Percentiles rank a stretch among this genome's conserved stretches.
phyloP scores from a whole-genome alignment of 768 basidiomycete genomes.

The Rhizopogon sp. region DNA sequence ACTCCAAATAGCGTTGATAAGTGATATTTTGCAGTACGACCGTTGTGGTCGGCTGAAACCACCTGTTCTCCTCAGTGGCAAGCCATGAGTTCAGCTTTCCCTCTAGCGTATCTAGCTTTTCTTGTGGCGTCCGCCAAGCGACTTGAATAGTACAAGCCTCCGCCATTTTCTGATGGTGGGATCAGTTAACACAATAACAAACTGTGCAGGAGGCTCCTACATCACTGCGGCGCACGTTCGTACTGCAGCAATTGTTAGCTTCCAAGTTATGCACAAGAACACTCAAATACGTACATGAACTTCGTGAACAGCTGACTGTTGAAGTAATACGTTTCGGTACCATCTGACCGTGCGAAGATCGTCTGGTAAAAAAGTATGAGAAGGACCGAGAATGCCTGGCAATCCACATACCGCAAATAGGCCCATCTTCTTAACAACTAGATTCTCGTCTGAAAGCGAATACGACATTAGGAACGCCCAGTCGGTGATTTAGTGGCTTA shows the following conservation, averaged over 20 bases:
- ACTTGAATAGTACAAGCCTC: conserved; percentile 68
- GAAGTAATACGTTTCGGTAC: conserved; percentile 78
- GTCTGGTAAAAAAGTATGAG: conserved; percentile 35
- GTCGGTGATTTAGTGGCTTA: conserved; percentile 17
- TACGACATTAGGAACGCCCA: background rate
- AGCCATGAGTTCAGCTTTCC: conserved; percentile 70
- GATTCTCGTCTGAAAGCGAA: conserved; percentile 48
- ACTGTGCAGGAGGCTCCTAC: conserved; percentile 27
- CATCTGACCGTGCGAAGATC: conserved; percentile 65
- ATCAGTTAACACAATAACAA: conserved; percentile 5
- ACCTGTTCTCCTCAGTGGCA: conserved; percentile 71
- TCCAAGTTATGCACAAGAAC: background rate
- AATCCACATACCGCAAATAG: conserved; percentile 57
- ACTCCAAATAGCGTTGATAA: conserved; percentile 60
- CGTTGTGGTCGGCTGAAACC: conserved; percentile 67
- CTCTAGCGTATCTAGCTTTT: conserved; percentile 68
- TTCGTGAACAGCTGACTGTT: conserved; percentile 72
- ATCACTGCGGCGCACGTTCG: conserved; percentile 70
- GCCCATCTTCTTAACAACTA: conserved; percentile 77
- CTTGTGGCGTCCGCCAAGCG: conserved; percentile 69
- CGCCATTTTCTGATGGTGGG: conserved; percentile 49
- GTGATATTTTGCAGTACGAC: conserved; percentile 60
- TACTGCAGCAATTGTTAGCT: conserved; percentile 30
- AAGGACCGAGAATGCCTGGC: background rate
- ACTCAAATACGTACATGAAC: conserved; percentile 52